Evolutionary conservation across 1,284 basidiomycete species (phyloP).

Genomic region (Fomes fomentarius): DNA sequence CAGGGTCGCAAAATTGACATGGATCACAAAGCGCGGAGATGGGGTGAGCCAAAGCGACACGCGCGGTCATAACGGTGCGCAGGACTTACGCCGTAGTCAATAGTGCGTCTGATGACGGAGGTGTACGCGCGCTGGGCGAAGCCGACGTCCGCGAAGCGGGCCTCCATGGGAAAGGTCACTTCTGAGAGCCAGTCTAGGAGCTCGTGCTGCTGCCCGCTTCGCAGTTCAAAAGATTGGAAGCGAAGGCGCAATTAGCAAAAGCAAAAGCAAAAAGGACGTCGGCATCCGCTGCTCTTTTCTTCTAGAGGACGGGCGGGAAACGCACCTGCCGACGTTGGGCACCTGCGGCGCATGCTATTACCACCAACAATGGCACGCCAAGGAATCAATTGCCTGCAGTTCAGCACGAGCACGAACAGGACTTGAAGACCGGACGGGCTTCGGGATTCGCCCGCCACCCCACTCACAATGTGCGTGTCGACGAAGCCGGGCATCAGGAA

Average conservation of each 20-base stretch:
- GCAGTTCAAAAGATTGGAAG: too few species aligned
- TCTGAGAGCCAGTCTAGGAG: conserved; percentile 91
- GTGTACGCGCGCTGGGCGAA: conserved; percentile 79
- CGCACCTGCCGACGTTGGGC: conserved; percentile 80
- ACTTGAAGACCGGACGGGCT: too few species aligned
- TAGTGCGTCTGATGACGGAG: conserved; percentile 73
- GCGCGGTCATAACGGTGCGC: background rate
- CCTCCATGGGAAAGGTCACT: conserved; percentile 90
- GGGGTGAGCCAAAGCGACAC: background rate
- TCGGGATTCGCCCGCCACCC: too few species aligned
- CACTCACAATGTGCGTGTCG: conserved; percentile 86
- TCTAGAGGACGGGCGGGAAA: background rate
- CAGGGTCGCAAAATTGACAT: too few species aligned
- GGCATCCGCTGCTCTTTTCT: background rate
- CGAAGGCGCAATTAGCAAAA: too few species aligned
- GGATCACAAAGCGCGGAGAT: background rate
- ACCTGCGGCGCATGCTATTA: conserved; percentile 85
- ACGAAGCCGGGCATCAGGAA: conserved; percentile 90
- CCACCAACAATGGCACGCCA: background rate
- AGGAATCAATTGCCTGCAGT: too few species aligned
- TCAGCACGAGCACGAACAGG: too few species aligned
- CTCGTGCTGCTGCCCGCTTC: conserved; percentile 77
- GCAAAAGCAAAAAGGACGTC: background rate
- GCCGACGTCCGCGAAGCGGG: conserved; percentile 70
- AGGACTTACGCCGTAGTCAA: conserved; percentile 76